These are phyloP conservation scores for Tilletia setariae DNA, from an alignment of 1,284 basidiomycete genomes.

Conservation along the genomic window DNA sequence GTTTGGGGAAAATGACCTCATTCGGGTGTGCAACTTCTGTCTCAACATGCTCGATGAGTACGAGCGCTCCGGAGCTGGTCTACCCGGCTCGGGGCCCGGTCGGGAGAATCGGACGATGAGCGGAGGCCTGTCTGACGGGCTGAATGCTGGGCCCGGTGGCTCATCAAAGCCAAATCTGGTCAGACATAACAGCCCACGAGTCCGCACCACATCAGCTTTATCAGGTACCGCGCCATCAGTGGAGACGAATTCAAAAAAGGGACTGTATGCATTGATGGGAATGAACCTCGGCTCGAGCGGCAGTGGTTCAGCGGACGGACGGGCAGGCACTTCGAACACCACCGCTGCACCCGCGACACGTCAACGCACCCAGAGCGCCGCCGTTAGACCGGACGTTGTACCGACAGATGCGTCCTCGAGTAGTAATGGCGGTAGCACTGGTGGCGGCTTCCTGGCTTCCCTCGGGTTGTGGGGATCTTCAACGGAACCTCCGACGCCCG, in stretches of 20 bases:
- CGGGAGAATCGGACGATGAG: neutral
- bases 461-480: slow-evolving; percentile 7
- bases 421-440: slow-evolving; percentile 13
- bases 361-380: slow-evolving; percentile 9
- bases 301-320: slow-evolving; percentile 8
- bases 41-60: slow-evolving; percentile 79
- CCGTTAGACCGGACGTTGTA: neutral
- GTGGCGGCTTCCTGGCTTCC: neutral
- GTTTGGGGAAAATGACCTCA: slow-evolving; percentile 86
- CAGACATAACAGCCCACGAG: neutral
- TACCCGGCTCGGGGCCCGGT: neutral
- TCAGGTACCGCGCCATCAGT: neutral
- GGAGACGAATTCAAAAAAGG: neutral
- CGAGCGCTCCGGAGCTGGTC: slow-evolving; percentile 52
- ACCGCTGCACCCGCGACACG: neutral
- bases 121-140: neutral
- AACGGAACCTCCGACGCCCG: neutral
- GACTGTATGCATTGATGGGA: slow-evolving; percentile 10
- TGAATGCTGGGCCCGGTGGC: neutral
- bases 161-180: neutral
- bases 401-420: neutral
- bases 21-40: slow-evolving; percentile 91
- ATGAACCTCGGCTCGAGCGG: slow-evolving; percentile 20
- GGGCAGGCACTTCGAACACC: neutral
- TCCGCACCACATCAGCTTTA: neutral